Evolutionary conservation across 1,139 yeast species (phyloP).

Genomic region (Zygoascus hellenicus): DNA sequence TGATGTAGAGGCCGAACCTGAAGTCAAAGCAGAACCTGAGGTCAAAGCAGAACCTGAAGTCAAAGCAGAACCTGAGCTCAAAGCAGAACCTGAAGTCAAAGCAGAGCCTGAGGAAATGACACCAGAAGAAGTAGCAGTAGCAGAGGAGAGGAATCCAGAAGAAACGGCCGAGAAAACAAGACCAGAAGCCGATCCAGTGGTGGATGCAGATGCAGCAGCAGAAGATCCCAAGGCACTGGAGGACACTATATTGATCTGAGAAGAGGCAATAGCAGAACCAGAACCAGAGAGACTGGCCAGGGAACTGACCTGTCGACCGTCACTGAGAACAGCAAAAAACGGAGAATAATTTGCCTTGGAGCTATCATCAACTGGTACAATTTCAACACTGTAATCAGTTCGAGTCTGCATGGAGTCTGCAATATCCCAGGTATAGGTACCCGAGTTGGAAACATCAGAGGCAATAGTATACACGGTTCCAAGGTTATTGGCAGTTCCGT

Average conservation of each 20-base stretch:
- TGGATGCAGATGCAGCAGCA: conserved; percentile 14
- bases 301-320: conserved; percentile 18
- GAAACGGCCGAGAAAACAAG: conserved; percentile 16
- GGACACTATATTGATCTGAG: conserved; percentile 1
- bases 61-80: not conserved
- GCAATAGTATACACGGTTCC: conserved; percentile 28
- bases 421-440: conserved; percentile 29
- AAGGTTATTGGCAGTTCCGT: conserved; percentile 27
- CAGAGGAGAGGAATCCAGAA: conserved; percentile 18
- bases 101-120: conserved; percentile 11
- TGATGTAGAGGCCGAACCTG: conserved; percentile 14
- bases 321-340: conserved; percentile 29
- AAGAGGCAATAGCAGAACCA: conserved; percentile 10
- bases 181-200: conserved; percentile 16
- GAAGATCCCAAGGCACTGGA: conserved; percentile 9
- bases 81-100: conserved; percentile 1
- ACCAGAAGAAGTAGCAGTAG: conserved; percentile 18
- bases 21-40: conserved; percentile 2
- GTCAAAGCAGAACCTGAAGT: conserved; percentile 11
- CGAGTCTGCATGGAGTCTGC: conserved; percentile 22
- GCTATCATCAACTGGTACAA: conserved; percentile 24
- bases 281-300: conserved; percentile 27
- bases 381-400: conserved; percentile 34
- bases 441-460: conserved; percentile 27
- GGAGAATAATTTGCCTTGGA: conserved; percentile 28